Percentiles rank a stretch among this genome's conserved stretches.
phyloP scores from a whole-genome alignment of 495 filamentous ascomycete genomes.

The Ascobolus immersus region DNA sequence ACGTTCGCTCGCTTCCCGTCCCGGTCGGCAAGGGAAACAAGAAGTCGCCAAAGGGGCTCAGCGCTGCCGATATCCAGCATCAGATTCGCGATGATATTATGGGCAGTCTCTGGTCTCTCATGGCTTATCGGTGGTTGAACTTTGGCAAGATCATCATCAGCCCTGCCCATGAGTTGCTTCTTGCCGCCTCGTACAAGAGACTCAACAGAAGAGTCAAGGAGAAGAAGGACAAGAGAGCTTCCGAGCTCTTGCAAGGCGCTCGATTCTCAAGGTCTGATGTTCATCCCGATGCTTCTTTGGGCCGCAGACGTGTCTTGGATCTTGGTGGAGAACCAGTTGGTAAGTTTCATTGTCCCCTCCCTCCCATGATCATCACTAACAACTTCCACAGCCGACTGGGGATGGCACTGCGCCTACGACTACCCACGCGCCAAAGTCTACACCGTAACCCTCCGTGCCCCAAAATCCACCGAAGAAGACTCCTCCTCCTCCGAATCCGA shows the following conservation, averaged over 20 bases:
- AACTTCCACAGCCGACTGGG: conserved; percentile 42
- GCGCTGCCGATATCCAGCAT: neutral
- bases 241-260: conserved; percentile 8
- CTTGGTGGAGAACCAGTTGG: conserved; percentile 36
- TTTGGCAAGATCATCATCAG: conserved; percentile 49
- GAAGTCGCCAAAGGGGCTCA: neutral
- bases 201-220: conserved; percentile 10
- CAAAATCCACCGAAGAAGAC: conserved; percentile 22
- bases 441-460: conserved; percentile 52
- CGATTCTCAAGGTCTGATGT: conserved; percentile 5
- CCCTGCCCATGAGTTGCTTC: conserved; percentile 28
- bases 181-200: conserved; percentile 25
- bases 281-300: too few relatives aligned
- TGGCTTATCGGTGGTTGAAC: conserved; percentile 15
- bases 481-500: conserved; percentile 1
- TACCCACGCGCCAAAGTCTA: conserved; percentile 66
- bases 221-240: conserved; percentile 11
- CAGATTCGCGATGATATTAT: conserved; percentile 15
- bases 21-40: conserved; percentile 5
- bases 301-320: conserved; percentile 50
- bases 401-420: conserved; percentile 67
- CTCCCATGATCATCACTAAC: neutral
- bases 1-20: conserved; percentile 10
- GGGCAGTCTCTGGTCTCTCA: conserved; percentile 15
- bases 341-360: conserved; percentile 4